phyloP scores from a whole-genome alignment of 768 basidiomycete species.

The Tephrocybe sp. region DNA sequence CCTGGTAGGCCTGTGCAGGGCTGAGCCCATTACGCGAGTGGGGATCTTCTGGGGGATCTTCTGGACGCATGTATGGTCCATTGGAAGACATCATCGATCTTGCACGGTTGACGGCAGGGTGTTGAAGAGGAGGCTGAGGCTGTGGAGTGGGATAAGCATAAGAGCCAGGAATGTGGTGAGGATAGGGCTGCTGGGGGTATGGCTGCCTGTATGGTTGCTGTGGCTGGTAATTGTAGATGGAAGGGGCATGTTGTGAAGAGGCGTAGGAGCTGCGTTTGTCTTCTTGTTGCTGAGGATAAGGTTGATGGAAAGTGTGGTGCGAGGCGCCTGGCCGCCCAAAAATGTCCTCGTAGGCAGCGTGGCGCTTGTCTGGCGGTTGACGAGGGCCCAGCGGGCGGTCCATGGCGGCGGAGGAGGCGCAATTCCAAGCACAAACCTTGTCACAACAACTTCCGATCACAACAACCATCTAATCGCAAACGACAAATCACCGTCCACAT shows the following conservation, averaged over 20 bases:
- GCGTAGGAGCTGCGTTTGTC: constrained; percentile 50
- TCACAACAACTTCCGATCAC: constrained; percentile 11
- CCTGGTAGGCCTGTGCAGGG: constrained; percentile 79
- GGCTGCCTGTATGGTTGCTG: constrained; percentile 35
- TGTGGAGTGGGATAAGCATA: constrained; percentile 28
- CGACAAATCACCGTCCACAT: too few species aligned
- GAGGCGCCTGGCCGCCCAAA: constrained; percentile 71
- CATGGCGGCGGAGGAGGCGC: constrained; percentile 26
- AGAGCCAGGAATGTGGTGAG: constrained; percentile 26
- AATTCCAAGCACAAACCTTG: constrained; percentile 6
- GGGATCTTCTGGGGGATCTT: constrained; percentile 52
- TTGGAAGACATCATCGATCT: constrained; percentile 48
- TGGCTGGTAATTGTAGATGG: constrained; percentile 24
- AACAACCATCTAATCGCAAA: not conserved
- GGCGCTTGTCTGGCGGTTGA: constrained; percentile 66
- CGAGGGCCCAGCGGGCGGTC: constrained; percentile 56
- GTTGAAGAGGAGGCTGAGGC: constrained; percentile 29
- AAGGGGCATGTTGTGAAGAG: constrained; percentile 25
- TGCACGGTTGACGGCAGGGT: constrained; percentile 39
- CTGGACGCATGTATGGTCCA: constrained; percentile 44
- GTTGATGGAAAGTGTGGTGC: constrained; percentile 48
- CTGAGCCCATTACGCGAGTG: constrained; percentile 54
- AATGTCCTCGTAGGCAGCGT: constrained; percentile 83
- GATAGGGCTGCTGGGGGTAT: constrained; percentile 30
- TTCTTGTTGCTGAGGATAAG: not conserved